A percentile compares a stretch with the other conserved stretches of the same genome.
Conservation (phyloP, 352 stramenopile species). For the Phytophthora ramorum region DNA sequence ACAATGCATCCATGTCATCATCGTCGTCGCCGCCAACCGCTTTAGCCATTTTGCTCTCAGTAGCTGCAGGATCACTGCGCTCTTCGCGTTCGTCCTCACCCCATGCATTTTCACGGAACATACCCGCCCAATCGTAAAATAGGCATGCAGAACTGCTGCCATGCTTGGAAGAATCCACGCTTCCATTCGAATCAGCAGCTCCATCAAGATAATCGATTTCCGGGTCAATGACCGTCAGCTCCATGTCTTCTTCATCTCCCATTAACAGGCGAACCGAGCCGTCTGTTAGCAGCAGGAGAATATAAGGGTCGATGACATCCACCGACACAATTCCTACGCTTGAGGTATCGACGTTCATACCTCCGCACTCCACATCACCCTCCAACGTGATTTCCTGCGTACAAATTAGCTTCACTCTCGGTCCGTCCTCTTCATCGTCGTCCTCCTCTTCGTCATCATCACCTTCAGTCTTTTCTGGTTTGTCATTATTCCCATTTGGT, state of each 20-base stretch:
- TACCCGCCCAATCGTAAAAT: conserved; percentile 86
- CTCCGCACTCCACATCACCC: conserved; percentile 78
- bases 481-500: conserved; percentile 29
- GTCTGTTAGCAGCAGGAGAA: conserved; percentile 82
- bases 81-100: conserved; percentile 60
- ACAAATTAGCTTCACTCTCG: conserved; percentile 72
- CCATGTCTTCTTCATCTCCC: conserved; percentile 83
- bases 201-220: conserved; percentile 67
- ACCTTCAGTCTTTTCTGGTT: conserved; percentile 15
- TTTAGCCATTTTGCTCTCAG: conserved; percentile 19
- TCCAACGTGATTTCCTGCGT: conserved; percentile 88
- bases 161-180: conserved; percentile 30
- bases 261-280: conserved; percentile 82
- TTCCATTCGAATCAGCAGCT: conserved; percentile 35
- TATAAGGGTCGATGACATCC: conserved; percentile 86
- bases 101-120: conserved; percentile 76
- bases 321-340: conserved; percentile 84
- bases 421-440: conserved; percentile 65
- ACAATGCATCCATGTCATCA: conserved; percentile 79
- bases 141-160: conserved; percentile 76
- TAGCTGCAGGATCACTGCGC: conserved; percentile 15
- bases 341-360: conserved; percentile 83
- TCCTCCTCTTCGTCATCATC: conserved; percentile 40
- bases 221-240: conserved; percentile 82
- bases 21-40: conserved; percentile 55